These are phyloP conservation scores for Peltaster fructicola DNA, from an alignment of 2,329 filamentous ascomycete species.

Conservation along the genomic window DNA sequence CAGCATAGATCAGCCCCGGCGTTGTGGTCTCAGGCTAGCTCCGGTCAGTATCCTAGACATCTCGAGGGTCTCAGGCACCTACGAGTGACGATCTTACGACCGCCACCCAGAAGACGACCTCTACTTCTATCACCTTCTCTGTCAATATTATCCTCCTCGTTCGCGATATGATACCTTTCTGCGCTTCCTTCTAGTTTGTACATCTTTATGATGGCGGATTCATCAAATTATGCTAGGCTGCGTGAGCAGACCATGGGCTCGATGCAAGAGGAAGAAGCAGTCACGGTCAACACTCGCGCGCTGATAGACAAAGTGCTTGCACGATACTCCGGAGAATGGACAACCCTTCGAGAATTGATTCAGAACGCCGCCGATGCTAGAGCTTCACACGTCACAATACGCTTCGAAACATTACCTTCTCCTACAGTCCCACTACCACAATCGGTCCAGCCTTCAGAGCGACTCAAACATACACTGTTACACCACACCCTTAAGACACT, in stretches of 20 bases:
- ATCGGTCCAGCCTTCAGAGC: conserved; percentile 47
- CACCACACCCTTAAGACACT: conserved; percentile 75
- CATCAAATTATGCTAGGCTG: conserved; percentile 27
- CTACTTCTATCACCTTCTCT: too few species aligned
- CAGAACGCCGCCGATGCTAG: conserved; percentile 98
- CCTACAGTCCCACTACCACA: conserved; percentile 52
- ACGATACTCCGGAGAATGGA: conserved; percentile 91
- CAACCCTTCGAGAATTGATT: conserved; percentile 72
- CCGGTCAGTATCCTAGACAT: too few species aligned
- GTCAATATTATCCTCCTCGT: too few species aligned
- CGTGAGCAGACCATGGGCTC: conserved; percentile 74
- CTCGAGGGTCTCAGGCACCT: too few species aligned
- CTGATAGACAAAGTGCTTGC: conserved; percentile 96
- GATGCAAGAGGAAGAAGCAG: conserved; percentile 84
- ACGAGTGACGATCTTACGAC: too few species aligned
- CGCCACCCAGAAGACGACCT: too few species aligned
- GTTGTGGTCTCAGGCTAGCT: too few species aligned
- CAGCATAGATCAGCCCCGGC: too few species aligned
- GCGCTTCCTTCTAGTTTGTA: too few species aligned
- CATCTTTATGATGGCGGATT: conserved; percentile 9
- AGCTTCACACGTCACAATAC: conserved; percentile 74
- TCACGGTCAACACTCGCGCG: conserved; percentile 92
- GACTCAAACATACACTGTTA: conserved; percentile 65
- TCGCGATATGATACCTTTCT: too few species aligned
- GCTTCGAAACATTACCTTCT: conserved; percentile 81